Base-by-base conservation (phyloP, 2,329 filamentous ascomycete species). In the Rutstroemia sydowiana region DNA sequence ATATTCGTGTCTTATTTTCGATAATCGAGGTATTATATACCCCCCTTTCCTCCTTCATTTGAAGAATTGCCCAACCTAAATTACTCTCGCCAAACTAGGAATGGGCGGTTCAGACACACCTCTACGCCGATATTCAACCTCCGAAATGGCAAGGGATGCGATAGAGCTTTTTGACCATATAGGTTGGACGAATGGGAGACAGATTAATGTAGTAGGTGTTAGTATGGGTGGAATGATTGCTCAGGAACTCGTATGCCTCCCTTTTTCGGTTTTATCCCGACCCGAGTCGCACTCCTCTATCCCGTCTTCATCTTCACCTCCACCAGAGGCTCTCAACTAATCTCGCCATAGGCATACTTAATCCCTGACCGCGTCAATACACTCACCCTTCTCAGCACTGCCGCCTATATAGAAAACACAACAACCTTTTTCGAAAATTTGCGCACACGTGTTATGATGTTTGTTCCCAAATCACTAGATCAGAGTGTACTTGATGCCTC, bases 171-270 rank as follows among this genome's bases (percentile, higher is more conserved):
- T 80, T 26, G 77, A 83, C 58, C 78, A 87, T 61, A 66, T 93
- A 9, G 82, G 81, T 56, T 95, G 87, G 87, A 81, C 67, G 40
- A 65, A 75, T 64, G 61, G 73, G 61, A 70, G 75, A 72, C 66
- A 79, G 47, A 59, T 85, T 13, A 82, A 95, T 70, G 67, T 95
- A 48, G 74, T 87, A 31, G 90, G 89, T 51, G 82, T 92, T 58
- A 88, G 84, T 54, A 87, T 95, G 78, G 89, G 89, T 57, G 89
- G 90, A 63, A 95, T 95, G 90, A 92, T 95, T 61, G 81, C 87
- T 2, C 90, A 95, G 69, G 90, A 95, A 70, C 64, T 95, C 3
- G 78, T 75, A 66, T 63, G 69, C 64, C 11, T 21, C 37, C 20
- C 23, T 20, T 61, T 63, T 14, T 2, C 14, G n/a, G n/a, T 23